Percentiles rank a stretch among this genome's conserved stretches.
Evolutionary conservation across 345 rosid species (phyloP).

Genomic region (Gossypium bickii): DNA sequence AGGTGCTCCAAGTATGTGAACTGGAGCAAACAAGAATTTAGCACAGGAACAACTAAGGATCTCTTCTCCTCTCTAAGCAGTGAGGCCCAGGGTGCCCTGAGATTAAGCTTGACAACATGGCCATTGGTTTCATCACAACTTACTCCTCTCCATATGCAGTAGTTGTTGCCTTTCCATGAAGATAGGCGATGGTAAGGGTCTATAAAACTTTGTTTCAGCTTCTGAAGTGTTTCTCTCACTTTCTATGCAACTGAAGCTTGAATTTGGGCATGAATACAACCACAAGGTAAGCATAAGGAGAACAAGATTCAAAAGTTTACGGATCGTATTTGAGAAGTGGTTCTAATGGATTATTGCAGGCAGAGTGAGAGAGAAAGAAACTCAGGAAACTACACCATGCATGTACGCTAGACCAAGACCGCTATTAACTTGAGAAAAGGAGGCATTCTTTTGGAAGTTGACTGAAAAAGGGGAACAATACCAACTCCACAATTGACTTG

Average conservation of each 20-base stretch:
- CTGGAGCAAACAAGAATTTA: not conserved
- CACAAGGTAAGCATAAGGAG: not conserved
- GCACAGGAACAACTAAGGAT: not conserved
- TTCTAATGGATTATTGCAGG: not conserved
- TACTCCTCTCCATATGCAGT: constrained; percentile 1
- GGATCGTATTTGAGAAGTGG: not conserved
- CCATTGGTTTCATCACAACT: not conserved
- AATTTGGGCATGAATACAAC: constrained; percentile 6
- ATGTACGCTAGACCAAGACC: too few relatives aligned
- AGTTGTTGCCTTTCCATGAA: constrained; percentile 7
- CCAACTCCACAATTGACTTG: too few relatives aligned
- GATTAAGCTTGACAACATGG: constrained; percentile 1
- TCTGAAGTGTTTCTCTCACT: not conserved
- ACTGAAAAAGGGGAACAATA: too few relatives aligned
- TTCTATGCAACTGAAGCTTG: constrained; percentile 1
- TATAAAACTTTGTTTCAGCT: not conserved
- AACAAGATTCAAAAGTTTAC: not conserved
- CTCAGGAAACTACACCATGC: too few relatives aligned
- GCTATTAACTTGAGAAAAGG: too few relatives aligned
- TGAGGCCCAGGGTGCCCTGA: not conserved
- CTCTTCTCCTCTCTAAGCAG: too few relatives aligned
- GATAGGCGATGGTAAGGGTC: not conserved
- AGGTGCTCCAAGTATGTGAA: not conserved
- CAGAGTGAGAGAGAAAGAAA: not conserved
- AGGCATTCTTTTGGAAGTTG: too few relatives aligned